phyloP scores from a whole-genome alignment of 2,329 filamentous ascomycete genomes.

The Diaporthe vaccinii region DNA sequence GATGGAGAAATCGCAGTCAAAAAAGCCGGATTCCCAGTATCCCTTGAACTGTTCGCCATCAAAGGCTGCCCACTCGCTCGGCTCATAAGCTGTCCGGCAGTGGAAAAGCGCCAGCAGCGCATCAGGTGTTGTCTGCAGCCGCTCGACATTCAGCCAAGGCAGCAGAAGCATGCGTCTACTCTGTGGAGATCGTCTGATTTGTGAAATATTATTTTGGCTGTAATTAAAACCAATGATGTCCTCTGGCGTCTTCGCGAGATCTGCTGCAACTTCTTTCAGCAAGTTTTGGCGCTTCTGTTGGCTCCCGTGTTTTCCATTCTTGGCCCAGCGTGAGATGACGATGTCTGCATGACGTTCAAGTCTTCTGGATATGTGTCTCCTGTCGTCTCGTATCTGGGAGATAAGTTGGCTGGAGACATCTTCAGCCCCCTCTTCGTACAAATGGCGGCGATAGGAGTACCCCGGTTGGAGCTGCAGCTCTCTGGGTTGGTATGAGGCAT shows the following conservation, averaged over 20 bases:
- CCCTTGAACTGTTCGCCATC: background rate
- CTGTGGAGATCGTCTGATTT: background rate
- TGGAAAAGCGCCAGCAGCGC: slow-evolving; percentile 5
- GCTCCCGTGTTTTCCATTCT: background rate
- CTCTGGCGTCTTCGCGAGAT: background rate
- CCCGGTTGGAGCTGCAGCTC: background rate
- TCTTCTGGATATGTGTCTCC: background rate
- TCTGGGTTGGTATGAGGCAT: background rate
- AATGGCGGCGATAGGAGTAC: background rate
- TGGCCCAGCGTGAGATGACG: slow-evolving; percentile 1
- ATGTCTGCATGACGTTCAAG: background rate
- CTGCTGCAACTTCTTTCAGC: background rate
- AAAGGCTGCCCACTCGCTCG: background rate
- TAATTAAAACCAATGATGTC: background rate
- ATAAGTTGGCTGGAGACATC: background rate
- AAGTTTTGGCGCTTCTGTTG: slow-evolving; percentile 21
- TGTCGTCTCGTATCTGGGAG: background rate
- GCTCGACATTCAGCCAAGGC: slow-evolving; percentile 6
- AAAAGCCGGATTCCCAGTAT: background rate
- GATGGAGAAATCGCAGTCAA: background rate
- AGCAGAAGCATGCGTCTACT: background rate
- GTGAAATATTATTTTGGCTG: background rate
- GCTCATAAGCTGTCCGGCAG: background rate
- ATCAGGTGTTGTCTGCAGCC: slow-evolving; percentile 20
- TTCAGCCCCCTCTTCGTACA: background rate